Base-by-base conservation (phyloP, 345 rosid species). In the Nasturtium officinale region DNA sequence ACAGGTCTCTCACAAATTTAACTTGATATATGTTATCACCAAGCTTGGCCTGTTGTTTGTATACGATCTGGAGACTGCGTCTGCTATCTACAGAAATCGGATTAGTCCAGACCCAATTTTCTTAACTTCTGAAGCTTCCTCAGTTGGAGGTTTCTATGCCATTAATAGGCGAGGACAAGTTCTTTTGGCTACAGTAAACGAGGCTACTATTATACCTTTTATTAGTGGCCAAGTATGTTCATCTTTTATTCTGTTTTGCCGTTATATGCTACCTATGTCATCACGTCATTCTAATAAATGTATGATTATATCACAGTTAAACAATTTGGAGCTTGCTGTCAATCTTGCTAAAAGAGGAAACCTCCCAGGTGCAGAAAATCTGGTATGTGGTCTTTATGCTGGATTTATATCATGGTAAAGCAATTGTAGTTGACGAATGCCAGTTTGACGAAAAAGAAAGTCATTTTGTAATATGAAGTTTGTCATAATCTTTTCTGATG, bases 51-150 rank as follows among this genome's bases (percentile, higher is more conserved):
- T 90, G 59, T 85, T 96, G 65, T 96, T 96, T 82, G 99, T 96
- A 52, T 96, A 96, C 76, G 99, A 96, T 81, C 80, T 96, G 80
- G 99, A 96, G 86, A 89, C 98, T 30, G 99, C 98, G 37, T 80
- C 94, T 79, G 98, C 99, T 50, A 93, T 96, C 17, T 96, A 96
- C 84, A 85, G 99, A 82, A 96, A 96, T 60, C 81, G 99, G 74
- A 90, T 96, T 10, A 96, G 99, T 83, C 97, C 98, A 65, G 99
- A 96, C 83, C 99, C 99, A 26, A 92, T 96, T 74, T 96, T 96
- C 82, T 85, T 96, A 85, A 92, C 99, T 45, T 68, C 96, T n/a
- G 99, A 96, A 79, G 97, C 99, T 72, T 87, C 97, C 9, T 72
- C 96, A 17, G 71, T 71, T 15, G 99, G 99, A 29, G 99, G 99